These are phyloP conservation scores for Silene uniflora DNA, from an alignment of 148 eudicot species.

Conservation along the genomic window DNA sequence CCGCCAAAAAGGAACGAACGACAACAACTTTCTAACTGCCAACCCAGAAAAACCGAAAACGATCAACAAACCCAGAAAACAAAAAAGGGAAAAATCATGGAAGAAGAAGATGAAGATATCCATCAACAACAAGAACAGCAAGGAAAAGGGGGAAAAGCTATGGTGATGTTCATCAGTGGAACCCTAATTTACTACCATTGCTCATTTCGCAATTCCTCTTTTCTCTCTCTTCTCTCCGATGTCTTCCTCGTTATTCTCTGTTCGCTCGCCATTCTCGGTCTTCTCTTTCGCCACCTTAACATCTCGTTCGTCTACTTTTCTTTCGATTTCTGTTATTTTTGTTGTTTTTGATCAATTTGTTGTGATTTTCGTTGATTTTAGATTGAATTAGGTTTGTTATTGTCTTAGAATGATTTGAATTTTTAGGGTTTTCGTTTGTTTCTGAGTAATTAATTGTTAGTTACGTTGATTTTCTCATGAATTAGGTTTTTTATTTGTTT, in stretches of 20 bases:
- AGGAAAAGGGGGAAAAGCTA: slow-evolving; percentile 44
- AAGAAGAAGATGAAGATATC: slow-evolving; percentile 11
- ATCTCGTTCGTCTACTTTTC: slow-evolving; percentile 36
- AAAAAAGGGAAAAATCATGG: slow-evolving; percentile 19
- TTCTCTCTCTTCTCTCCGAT: slow-evolving; percentile 73
- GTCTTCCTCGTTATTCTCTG: slow-evolving; percentile 90
- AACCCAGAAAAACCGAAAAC: background rate
- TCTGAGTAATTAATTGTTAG: background rate
- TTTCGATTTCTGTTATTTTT: background rate
- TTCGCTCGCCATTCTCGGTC: slow-evolving; percentile 95
- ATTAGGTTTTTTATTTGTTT: background rate
- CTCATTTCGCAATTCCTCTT: slow-evolving; percentile 60
- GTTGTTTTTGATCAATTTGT: background rate
- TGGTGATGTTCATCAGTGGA: slow-evolving; percentile 56
- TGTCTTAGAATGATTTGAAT: background rate
- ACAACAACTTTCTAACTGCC: background rate
- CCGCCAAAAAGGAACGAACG: background rate
- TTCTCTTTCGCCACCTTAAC: slow-evolving; percentile 88
- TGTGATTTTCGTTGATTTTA: background rate
- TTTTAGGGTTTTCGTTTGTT: background rate
- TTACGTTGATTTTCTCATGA: background rate
- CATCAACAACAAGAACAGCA: background rate
- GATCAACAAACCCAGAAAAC: background rate
- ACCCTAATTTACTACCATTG: slow-evolving; percentile 84
- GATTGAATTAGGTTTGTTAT: background rate